Conservation (phyloP, 352 stramenopile genomes). For the Phytopythium mirpurense region DNA sequence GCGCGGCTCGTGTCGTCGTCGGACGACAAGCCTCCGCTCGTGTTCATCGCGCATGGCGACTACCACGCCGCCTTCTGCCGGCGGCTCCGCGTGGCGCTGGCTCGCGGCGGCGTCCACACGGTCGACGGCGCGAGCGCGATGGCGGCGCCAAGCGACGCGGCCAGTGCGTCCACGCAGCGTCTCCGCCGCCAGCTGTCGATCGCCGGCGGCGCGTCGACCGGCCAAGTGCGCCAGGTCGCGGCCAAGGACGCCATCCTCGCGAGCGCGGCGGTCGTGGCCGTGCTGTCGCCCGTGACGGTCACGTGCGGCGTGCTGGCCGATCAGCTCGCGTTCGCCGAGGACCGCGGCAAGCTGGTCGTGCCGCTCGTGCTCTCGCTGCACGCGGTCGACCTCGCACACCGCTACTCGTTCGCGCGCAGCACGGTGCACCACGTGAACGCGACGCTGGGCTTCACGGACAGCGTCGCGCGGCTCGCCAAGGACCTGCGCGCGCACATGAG, state of each 20-base stretch:
- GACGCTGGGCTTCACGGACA: slow-evolving; percentile 73
- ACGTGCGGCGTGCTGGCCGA: slow-evolving; percentile 69
- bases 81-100: slow-evolving; percentile 44
- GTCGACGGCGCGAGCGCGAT: slow-evolving; percentile 43
- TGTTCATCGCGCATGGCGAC: slow-evolving; percentile 77
- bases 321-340: slow-evolving; percentile 77
- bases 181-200: slow-evolving; percentile 5
- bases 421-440: slow-evolving; percentile 77
- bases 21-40: slow-evolving; percentile 21
- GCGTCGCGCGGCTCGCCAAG: slow-evolving; percentile 47
- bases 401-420: slow-evolving; percentile 76
- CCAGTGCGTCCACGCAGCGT: not conserved
- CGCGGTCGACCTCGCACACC: slow-evolving; percentile 63
- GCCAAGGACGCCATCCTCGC: slow-evolving; percentile 73
- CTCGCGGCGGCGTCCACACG: slow-evolving; percentile 52
- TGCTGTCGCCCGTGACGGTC: slow-evolving; percentile 61
- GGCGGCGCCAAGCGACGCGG: no score
- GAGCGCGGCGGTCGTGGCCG: slow-evolving; percentile 59
- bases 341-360: slow-evolving; percentile 67
- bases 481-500: slow-evolving; percentile 30
- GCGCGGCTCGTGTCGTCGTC: not conserved
- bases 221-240: slow-evolving; percentile 58
- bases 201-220: slow-evolving; percentile 22
- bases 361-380: slow-evolving; percentile 72
- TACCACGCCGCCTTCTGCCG: slow-evolving; percentile 64